phyloP scores from a whole-genome alignment of 2,329 filamentous ascomycete genomes.

The Monosporascus sp. region DNA sequence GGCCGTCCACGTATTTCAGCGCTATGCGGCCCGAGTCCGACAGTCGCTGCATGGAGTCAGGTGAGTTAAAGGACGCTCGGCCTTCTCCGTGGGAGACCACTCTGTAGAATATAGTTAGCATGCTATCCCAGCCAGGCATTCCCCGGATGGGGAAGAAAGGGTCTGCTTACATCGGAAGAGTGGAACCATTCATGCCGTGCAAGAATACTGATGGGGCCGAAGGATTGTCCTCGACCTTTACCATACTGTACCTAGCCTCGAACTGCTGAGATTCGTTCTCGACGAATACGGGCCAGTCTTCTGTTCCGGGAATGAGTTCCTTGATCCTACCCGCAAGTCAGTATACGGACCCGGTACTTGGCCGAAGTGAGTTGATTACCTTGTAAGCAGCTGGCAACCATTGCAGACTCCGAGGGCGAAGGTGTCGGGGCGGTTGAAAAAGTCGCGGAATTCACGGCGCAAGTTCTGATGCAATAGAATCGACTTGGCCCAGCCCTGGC shows the following conservation, averaged over 20 bases:
- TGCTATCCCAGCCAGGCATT: too few relatives aligned
- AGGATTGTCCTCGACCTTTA: conserved; percentile 3
- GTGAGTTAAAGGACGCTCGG: conserved; percentile 63
- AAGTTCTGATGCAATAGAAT: conserved; percentile 78
- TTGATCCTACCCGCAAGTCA: conserved; percentile 43
- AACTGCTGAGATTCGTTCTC: background rate
- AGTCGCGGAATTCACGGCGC: conserved; percentile 71
- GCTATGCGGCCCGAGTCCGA: conserved; percentile 65
- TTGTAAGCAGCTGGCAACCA: conserved; percentile 89
- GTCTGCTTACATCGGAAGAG: conserved; percentile 57
- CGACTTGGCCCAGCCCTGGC: conserved; percentile 92
- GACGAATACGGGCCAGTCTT: conserved; percentile 75
- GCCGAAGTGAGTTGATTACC: conserved; percentile 23
- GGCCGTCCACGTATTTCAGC: conserved; percentile 82
- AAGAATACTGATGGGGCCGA: too few relatives aligned
- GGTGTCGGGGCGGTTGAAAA: conserved; percentile 84
- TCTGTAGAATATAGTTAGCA: too few relatives aligned
- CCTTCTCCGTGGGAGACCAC: conserved; percentile 90
- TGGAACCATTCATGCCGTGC: conserved; percentile 57
- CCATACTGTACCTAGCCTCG: background rate
- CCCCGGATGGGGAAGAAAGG: too few relatives aligned
- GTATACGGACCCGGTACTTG: too few relatives aligned
- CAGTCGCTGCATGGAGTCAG: conserved; percentile 47
- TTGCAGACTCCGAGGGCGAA: conserved; percentile 96
- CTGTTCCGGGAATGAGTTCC: conserved; percentile 78